Base-by-base conservation (phyloP, 495 filamentous ascomycete genomes). In the Chaetomidium leptoderma region DNA sequence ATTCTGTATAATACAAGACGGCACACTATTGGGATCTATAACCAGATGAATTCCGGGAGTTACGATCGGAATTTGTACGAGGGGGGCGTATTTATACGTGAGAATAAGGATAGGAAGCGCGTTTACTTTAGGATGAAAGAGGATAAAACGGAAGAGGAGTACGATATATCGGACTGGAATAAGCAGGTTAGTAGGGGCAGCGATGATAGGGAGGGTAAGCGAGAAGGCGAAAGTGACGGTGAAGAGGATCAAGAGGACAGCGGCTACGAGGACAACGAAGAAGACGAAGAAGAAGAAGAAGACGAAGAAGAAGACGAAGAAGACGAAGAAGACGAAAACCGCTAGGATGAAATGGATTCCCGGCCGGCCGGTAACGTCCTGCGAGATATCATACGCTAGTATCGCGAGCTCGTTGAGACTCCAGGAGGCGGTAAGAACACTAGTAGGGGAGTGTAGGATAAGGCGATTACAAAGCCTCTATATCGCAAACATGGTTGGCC, bases 1-100 rank as follows among this genome's bases (percentile, higher is more conserved):
- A 50, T 69, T 19, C 23, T 69, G 2, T 66, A 66, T 35, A 59
- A 69, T 27, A 57, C 64, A 16, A 49, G 35, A 19, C 29, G 26
- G 19, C 61, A 66, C 46, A 21, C 45, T 5, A 47, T 69, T 2
- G 58, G 56, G 13, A 58, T 69, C n/a, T 57, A 57, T 52, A 59
- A 62, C 19, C 57, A 67, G 44, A 27, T 35, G 19, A 8, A 21
- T 2, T 21, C 24, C 8, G 16, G 16, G 32, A 66, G 39, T 24
- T 30, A 40, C 7, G 64, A 67, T 40, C 45, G 11, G 32, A 62
- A 44, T 11, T 2, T 37, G 26, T 21, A 11, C 6, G 47, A 44
- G 56, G 46, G 36, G 5, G n/a, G 17, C 2, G 5, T 39, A 1
- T 46, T 9, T 29, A 1, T 7, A n/a, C n/a, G 1, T 2, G 1